These are phyloP conservation scores for Aureobasidium pullulans DNA, from an alignment of 2,329 filamentous ascomycete genomes.

Conservation along the genomic window DNA sequence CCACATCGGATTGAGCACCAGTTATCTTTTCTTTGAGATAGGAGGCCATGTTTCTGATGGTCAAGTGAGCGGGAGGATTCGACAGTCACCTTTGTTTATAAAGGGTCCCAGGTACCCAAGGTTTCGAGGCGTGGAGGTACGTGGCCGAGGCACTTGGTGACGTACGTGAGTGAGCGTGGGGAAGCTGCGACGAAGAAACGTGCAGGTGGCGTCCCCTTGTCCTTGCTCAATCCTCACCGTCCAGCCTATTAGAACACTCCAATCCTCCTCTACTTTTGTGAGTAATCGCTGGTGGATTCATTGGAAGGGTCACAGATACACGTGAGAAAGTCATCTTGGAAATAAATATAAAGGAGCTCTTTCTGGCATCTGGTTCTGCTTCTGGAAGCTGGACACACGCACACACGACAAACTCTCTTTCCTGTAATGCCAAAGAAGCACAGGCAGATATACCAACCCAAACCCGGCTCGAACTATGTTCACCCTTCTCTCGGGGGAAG, in stretches of 20 bases:
- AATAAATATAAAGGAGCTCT: background rate
- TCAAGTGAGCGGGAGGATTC: background rate
- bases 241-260: slow-evolving; percentile 1
- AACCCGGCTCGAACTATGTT: slow-evolving; percentile 29
- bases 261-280: background rate
- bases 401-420: background rate
- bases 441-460: slow-evolving; percentile 34
- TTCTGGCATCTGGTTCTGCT: background rate
- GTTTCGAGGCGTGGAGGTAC: background rate
- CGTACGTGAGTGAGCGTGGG: background rate
- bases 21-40: slow-evolving; percentile 19
- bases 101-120: background rate
- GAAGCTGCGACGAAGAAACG: background rate
- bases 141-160: background rate
- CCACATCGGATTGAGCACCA: slow-evolving; percentile 9
- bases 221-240: background rate
- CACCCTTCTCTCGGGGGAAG: slow-evolving; percentile 28
- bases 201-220: slow-evolving; percentile 3
- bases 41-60: slow-evolving; percentile 19
- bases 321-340: background rate
- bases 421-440: slow-evolving; percentile 42
- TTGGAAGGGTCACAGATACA: background rate
- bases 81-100: background rate
- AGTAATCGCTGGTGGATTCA: background rate
- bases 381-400: background rate